Conservation (phyloP, 257 asterid species). For the Striga asiatica region DNA sequence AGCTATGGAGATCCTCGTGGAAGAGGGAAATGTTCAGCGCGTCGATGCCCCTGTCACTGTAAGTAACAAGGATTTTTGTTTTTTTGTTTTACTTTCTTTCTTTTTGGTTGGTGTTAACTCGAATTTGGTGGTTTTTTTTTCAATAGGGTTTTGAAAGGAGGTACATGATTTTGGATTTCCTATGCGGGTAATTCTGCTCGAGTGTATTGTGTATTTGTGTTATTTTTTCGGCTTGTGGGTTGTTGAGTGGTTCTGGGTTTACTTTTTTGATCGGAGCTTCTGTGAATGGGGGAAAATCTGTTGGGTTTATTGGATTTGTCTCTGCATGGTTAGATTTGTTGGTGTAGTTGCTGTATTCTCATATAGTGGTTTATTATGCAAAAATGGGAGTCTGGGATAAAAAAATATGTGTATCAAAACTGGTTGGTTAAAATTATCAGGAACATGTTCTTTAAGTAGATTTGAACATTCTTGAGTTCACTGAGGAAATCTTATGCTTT, state of each 20-base stretch:
- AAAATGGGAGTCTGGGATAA: too few relatives aligned
- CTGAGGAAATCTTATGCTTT: too few relatives aligned
- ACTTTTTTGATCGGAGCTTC: constrained; percentile 3
- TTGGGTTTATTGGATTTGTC: background rate
- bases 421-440: too few relatives aligned
- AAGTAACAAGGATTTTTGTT: constrained; percentile 17
- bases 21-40: constrained; percentile 91
- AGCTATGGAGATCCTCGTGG: constrained; percentile 93
- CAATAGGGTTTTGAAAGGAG: background rate
- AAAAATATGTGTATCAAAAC: too few relatives aligned
- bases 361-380: too few relatives aligned
- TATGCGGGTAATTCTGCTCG: background rate
- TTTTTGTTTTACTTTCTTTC: background rate
- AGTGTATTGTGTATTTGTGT: background rate
- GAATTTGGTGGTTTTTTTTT: too few relatives aligned
- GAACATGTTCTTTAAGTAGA: too few relatives aligned
- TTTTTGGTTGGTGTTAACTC: background rate
- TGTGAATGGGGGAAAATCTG: constrained; percentile 6
- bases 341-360: background rate
- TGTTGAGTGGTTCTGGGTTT: constrained; percentile 11
- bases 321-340: background rate
- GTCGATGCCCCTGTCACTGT: constrained; percentile 96
- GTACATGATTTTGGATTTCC: background rate
- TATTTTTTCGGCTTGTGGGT: constrained; percentile 1
- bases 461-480: too few relatives aligned